Base-by-base conservation (phyloP, 306 rosid species). In the Canavalia ensiformis region DNA sequence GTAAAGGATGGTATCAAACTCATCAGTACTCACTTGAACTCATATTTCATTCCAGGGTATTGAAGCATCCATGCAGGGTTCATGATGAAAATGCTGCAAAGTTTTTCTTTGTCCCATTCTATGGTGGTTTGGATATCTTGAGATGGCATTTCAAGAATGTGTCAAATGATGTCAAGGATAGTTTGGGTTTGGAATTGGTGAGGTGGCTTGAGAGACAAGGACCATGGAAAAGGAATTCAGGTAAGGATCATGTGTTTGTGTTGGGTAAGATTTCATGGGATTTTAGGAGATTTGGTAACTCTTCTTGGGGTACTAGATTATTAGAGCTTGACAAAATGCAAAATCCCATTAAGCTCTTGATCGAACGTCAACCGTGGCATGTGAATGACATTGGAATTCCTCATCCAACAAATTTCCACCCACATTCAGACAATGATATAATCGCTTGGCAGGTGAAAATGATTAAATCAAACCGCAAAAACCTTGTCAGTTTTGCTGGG, bases 261-360 rank as follows among this genome's bases (percentile, higher is more conserved):
- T 81, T 92, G 84, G 97, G 97, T 3, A 92, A 92, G 72, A 86
- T 92, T 74, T 92, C 97, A 8, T 90, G 97, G 97, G 97, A 92
- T 85, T 92, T 92, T 49, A 79, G 97, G 83, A 82, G 97, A 72
- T 63, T 75, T 1, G 74, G 33, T 25, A 63, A 72, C 0, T 82
- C 89, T 76, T 56, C 86, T 25, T 92, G 97, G 95, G 97, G 95
- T 6, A 88, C 87, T 29, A 90, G 90, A 69, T 79, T 90, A 3
- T 72, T 92, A 41, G 93, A 92, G 81, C 88, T 81, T 75, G 88
- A 84, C 49, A 87, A 88, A 80, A 88, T 92, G 93, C 90, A 92
- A 65, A 88, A 86, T 54, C 91, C 94, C 0, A 59, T 88, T 10
- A 92, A 92, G 84, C 88, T 92, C 62, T 87, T 92, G 88, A 92